Evolutionary conservation across 1,284 basidiomycete genomes (phyloP), one percentile per base, ranked within the genome.

Genomic region (Cutaneotrichosporon cyanovorans): DNA sequence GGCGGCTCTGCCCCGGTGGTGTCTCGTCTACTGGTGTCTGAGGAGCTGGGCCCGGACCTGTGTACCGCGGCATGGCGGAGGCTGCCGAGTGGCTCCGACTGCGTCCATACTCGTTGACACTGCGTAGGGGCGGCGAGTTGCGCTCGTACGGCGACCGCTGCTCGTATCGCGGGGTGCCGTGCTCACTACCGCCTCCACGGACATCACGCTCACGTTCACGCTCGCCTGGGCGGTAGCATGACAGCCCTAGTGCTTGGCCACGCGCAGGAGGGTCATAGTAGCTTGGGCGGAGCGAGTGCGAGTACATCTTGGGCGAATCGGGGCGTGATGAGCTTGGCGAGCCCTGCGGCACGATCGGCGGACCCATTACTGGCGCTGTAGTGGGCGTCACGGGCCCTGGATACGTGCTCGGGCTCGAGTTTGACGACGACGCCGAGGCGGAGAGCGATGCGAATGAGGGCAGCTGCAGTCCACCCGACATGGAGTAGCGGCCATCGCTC

Each of bases 1-100:
- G 50, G 35, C 68, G 56, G 21, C 49, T 59, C 48, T 69, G 65
- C 16, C 65, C 66, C 22, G 39, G 32, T 6, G n/a, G 43, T 21
- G 34, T 45, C 37, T 40, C 38, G 22, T 23, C 32, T 32, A 25
- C 45, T 41, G 18, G 32, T 31, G 19, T 51, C 50, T 1, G 50
- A 51, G 4, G 45, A 46, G 10, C 31, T 6, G 43, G 31, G 10
- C 42, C 37, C 31, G 23, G 43, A 9, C 28, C 48, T 5, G 35
- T 37, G 22, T 47, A 45, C 18, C 51, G 32, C 25, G 39, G 34
- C 23, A 53, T 23, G 5, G 45, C 51, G 14, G 43, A 46, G 0
- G 47, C 45, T 5, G 50, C 53, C 28, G 47, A 50, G 42, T 55
- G 53, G 1, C 40, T 45, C 25, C 53, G 46, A 6, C 50, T 33